phyloP scores from a whole-genome alignment of 495 filamentous ascomycete species.

The Xylaria nigripes region DNA sequence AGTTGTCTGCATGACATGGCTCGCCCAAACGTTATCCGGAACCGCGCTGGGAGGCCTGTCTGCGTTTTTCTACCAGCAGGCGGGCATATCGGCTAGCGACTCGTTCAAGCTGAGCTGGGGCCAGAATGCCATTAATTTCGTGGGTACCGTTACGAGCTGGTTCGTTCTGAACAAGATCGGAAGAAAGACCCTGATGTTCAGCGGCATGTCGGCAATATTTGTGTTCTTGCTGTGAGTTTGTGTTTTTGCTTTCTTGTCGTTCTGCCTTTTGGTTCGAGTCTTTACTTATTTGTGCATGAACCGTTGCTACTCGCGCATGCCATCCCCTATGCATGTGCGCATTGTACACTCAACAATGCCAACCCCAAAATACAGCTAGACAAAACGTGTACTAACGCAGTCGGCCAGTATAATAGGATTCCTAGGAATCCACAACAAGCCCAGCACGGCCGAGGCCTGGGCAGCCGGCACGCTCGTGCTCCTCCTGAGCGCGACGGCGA shows the following conservation, averaged over 20 bases:
- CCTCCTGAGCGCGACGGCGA: constrained; percentile 23
- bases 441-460: constrained; percentile 26
- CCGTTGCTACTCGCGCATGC: not conserved
- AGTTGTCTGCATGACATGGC: constrained; percentile 59
- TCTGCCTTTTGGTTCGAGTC: not conserved
- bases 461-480: constrained; percentile 48
- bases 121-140: constrained; percentile 38
- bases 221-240: constrained; percentile 31
- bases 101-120: constrained; percentile 34
- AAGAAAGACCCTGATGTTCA: constrained; percentile 44
- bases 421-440: constrained; percentile 20
- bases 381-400: not conserved
- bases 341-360: no score
- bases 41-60: constrained; percentile 62
- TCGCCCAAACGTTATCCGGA: constrained; percentile 62
- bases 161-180: constrained; percentile 42
- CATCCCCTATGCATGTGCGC: not conserved
- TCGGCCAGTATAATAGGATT: constrained; percentile 30
- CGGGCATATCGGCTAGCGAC: constrained; percentile 54
- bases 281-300: not conserved
- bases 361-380: not conserved
- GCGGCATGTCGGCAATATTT: constrained; percentile 38
- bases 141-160: constrained; percentile 47
- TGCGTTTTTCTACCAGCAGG: constrained; percentile 61
- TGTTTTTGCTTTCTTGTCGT: not conserved